Evolutionary conservation across 148 eudicot species (phyloP), one percentile per base, ranked within the genome.

Genomic region (Rhododendron ferrugineum): DNA sequence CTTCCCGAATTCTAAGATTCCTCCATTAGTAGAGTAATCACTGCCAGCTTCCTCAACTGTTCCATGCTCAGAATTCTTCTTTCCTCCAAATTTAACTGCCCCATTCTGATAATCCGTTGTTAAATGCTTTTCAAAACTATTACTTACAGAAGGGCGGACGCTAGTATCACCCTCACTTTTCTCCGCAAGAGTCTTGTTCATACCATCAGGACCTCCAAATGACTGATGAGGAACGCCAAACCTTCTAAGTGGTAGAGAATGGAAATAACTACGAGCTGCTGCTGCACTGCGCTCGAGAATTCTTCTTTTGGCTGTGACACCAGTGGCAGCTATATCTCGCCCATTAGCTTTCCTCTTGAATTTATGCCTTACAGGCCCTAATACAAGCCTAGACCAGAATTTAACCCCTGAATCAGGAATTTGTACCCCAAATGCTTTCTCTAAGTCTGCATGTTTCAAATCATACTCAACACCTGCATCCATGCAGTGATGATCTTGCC

Each of bases 401-500:
- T 92, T 92, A 66, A 87, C 66, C 84, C 86, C 93, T 64, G 92
- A 89, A 85, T 83, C 87, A 46, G 96, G 91, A 89, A 87, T 84
- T 84, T 88, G 91, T 49, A 94, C 91, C 16, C 99, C 98, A 90
- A 97, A 97, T 32, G 99, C 93, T 88, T 91, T 97, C 91, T 97
- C 99, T 90, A 97, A 90, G 86, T 94, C 98, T 32, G 94, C 97
- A 90, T 97, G 99, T 88, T 97, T 97, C 89, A 93, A 88, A 87
- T 94, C 98, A 94, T 95, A 95, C 88, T 93, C 94, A 84, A 89
- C 89, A 87, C 98, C 99, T 79, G 94, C 92, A 90, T 97, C 99
- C 95, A 92, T 92, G 84, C 95, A 91, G 80, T 95, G 98, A 86
- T 94, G 98, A 91, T 95, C 98, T 86, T 91, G 91, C 94, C 94